Evolutionary conservation across 2,329 filamentous ascomycete species (phyloP), one percentile per base, ranked within the genome.

Genomic region (Metarhizium anisopliae): DNA sequence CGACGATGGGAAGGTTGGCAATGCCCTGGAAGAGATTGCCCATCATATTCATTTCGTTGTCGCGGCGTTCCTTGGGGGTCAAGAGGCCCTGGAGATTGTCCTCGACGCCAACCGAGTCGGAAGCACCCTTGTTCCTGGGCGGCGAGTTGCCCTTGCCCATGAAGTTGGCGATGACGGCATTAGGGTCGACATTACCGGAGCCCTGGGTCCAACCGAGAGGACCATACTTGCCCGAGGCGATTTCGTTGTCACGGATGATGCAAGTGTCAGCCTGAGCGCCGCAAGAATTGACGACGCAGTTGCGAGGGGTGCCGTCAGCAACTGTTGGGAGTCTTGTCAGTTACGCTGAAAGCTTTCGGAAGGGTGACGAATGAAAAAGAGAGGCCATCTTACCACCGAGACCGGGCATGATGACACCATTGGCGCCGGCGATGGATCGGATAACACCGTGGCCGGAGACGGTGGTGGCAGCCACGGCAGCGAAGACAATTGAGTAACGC

Each of bases 211-310:
- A 79, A 62, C 85, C 85, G 18, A 87, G 77, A 54, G 84, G 77
- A 38, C 80, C 81, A 35, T 61, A 64, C 61, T 77, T 74, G 63
- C 71, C 73, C 50, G 72, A 77, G 43, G 72, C 71, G 57, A 87
- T 75, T 71, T 87, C 84, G 11, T 72, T 68, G 58, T 79, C 70
- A 47, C 83, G 81, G 69, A 87, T 86, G 74, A 87, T 85, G 67
- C 83, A 77, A 20, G 85, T 87, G 64, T 87, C 84, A 56, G 78
- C 81, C 67, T 87, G 79, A n/a, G 83, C 78, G 55, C 84, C 84
- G 65, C 83, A 87, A 49, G 67, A 60, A 61, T 83, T 81, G 62
- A 73, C 74, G 52, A 79, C 74, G 68, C 83, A 87, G 70, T 87
- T 82, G 65, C 84, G 83, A 51, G 83, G 84, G 58, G 84, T 86